Evolutionary conservation across 495 filamentous ascomycete species (phyloP), one percentile per base, ranked within the genome.

Genomic region (Hyaloscypha variabilis): DNA sequence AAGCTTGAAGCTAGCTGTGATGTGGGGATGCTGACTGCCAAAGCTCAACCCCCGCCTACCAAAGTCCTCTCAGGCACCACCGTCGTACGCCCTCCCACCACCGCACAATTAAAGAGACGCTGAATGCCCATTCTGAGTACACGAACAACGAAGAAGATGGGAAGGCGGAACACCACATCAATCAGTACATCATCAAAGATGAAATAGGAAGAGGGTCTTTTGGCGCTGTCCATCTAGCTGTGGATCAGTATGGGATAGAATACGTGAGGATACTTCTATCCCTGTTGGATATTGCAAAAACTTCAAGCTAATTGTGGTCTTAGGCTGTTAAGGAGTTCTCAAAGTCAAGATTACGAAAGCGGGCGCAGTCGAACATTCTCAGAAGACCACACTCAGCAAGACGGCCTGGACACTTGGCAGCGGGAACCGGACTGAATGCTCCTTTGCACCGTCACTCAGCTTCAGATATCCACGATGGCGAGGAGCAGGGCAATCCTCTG

Each of bases 251-350:
- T 78, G 94, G 93, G 6, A 87, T 88, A 57, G 92, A 98, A 92
- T 98, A 89, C 87, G 94, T 97, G 83, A 80, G 90, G 29, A 62
- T 5, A 23, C 30, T 55, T 23, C 36, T 60, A 58, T 19, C 21
- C 8, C 34, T 23, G 25, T 64, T 24, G 26, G 30, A 50, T 34
- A 42, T 30, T 53, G 25, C 31, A 29, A 8, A 23, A 49, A 49
- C 3, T n/a, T 57, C 1, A 55, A 21, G 34, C 28, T 52, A 23
- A 28, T 49, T 58, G 24, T 26, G 21, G 51, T 50, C 24, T 24
- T 65, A 97, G 93, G 94, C 95, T 59, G 88, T 99, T 66, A 99
- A 99, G 77, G 94, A 97, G 71, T 98, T 99, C 77, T 97, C 94
- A 58, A 99, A 99, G 75, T 85, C 92, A 5, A 86, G 94, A 42